phyloP scores from a whole-genome alignment of 192 early-diverging fungal genomes.

The Backusella macrospora region DNA sequence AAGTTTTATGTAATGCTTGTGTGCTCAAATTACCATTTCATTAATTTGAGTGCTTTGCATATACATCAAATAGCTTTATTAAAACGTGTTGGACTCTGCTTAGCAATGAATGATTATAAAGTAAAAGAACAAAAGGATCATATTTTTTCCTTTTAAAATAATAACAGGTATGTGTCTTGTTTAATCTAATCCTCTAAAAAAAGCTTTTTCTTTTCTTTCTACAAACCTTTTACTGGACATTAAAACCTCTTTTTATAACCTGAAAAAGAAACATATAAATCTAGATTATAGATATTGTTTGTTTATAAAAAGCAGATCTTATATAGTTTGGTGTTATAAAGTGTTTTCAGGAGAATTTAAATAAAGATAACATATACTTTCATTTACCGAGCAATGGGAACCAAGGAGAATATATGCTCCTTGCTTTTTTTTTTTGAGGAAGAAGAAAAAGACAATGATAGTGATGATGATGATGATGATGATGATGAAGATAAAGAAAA shows the following conservation, averaged over 20 bases:
- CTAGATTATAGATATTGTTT: neutral
- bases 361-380: neutral
- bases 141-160: slow-evolving; percentile 11
- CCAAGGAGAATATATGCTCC: neutral
- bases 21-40: neutral
- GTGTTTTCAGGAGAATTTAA: neutral
- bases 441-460: too few species aligned
- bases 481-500: neutral
- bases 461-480: too few species aligned
- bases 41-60: neutral
- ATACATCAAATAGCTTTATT: neutral
- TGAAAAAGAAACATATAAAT: neutral
- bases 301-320: neutral
- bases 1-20: too few species aligned
- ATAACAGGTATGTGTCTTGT: neutral
- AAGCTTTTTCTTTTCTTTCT: neutral
- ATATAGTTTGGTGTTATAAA: neutral
- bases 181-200: neutral
- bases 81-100: neutral
- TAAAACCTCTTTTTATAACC: too few species aligned
- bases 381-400: slow-evolving; percentile 7
- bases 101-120: neutral
- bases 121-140: neutral
- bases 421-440: neutral
- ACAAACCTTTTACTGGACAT: too few species aligned